Conservation (phyloP, 176 grass and related monocot species). For the Cenchrus purpureus region DNA sequence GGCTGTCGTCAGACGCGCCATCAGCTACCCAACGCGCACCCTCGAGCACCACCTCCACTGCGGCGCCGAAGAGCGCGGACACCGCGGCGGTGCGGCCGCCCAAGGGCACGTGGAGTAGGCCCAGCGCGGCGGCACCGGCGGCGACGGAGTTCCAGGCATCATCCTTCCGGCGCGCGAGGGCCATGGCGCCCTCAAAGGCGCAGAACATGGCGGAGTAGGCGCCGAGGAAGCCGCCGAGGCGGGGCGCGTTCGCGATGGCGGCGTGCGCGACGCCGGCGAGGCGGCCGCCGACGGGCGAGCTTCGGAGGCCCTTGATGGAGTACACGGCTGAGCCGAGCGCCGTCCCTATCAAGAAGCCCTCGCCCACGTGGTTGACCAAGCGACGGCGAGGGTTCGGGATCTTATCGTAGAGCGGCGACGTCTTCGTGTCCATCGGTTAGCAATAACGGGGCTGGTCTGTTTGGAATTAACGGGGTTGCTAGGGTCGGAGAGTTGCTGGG, state of each 20-base stretch:
- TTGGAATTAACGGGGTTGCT: no score
- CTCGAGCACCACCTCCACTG: slow-evolving; percentile 22
- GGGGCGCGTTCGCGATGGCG: slow-evolving; percentile 58
- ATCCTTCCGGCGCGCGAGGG: slow-evolving; percentile 55
- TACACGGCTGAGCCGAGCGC: slow-evolving; percentile 54
- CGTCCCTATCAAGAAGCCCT: slow-evolving; percentile 51
- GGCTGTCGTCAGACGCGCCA: no score
- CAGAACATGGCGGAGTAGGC: slow-evolving; percentile 56
- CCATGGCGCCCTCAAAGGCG: slow-evolving; percentile 55
- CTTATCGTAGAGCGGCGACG: background rate
- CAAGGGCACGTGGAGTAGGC: slow-evolving; percentile 49
- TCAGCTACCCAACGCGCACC: no score
- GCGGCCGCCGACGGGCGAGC: slow-evolving; percentile 59
- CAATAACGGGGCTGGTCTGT: background rate
- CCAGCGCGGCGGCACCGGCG: slow-evolving; percentile 48
- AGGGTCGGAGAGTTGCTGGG: no score
- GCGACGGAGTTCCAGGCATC: slow-evolving; percentile 50
- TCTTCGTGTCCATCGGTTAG: background rate
- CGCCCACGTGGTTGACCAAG: slow-evolving; percentile 55
- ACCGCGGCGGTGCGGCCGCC: slow-evolving; percentile 43
- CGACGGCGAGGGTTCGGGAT: background rate
- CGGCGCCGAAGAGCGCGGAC: slow-evolving; percentile 48
- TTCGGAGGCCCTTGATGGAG: slow-evolving; percentile 54
- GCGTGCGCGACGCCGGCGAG: slow-evolving; percentile 49
- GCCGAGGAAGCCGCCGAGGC: slow-evolving; percentile 54